These are phyloP conservation scores for Aureobasidium namibiae DNA, from an alignment of 2,329 filamentous ascomycete species.

Conservation along the genomic window DNA sequence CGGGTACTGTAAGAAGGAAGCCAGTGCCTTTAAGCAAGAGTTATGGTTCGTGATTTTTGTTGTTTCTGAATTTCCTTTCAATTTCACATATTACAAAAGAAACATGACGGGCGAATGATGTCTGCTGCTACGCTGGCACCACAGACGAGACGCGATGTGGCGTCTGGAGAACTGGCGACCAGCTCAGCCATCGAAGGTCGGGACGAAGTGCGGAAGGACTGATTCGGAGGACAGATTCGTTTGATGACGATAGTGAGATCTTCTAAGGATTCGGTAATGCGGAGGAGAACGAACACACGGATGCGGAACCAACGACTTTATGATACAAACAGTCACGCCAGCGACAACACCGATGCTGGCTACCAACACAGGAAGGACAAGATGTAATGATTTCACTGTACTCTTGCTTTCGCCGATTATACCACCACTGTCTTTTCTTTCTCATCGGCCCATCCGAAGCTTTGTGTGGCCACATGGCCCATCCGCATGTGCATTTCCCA, in stretches of 20 bases:
- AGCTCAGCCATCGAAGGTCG: neutral
- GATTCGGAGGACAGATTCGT: conserved; percentile 7
- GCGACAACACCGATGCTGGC: neutral
- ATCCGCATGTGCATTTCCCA: too few relatives aligned
- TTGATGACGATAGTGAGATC: conserved; percentile 10
- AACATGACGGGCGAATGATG: neutral
- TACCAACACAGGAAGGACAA: neutral
- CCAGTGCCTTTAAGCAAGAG: conserved; percentile 14
- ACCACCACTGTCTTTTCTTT: neutral
- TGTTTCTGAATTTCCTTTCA: neutral
- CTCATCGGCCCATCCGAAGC: neutral
- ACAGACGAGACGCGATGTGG: neutral
- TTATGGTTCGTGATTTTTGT: conserved; percentile 12
- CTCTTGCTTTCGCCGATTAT: neutral
- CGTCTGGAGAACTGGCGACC: neutral
- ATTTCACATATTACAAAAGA: neutral
- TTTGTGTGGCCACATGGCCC: neutral
- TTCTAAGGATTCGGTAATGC: neutral
- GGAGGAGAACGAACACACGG: neutral
- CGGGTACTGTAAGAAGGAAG: conserved; percentile 19
- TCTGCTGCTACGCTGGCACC: neutral
- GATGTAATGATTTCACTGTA: neutral
- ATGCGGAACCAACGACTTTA: conserved; percentile 1
- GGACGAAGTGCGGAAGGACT: neutral
- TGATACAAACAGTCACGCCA: neutral